Evolutionary conservation across 306 rosid species (phyloP), one percentile per base, ranked within the genome.

Genomic region (Begonia loranthoides): DNA sequence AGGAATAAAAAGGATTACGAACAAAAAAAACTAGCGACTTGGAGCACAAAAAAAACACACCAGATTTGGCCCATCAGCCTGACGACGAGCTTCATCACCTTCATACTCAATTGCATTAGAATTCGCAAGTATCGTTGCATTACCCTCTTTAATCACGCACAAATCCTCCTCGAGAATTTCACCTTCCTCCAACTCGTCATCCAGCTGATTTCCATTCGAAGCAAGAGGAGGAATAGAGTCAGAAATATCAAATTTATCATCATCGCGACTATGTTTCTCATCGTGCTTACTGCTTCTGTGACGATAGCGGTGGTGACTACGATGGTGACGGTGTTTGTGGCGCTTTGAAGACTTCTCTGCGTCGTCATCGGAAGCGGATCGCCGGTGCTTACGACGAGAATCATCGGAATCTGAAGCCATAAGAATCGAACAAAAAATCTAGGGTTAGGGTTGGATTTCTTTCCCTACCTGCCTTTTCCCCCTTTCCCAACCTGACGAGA

Each of bases 161-260:
- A 53, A 49, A 60, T 70, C 80, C 52, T 84, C 96, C 41, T 84
- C 94, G 19, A 84, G 89, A 75, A 88, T 88, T 73, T 88, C 96
- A 56, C 96, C 96, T 68, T 88, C 96, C 73, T 88, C 96, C 9
- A 88, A 78, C 13, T 88, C 96, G 39, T 84, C 93, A 1, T 67
- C 79, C 1, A 61, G 71, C 13, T 51, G 66, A 56, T 57, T 45
- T 47, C 28, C 59, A 6, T 21, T 22, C 14, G 48, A 10, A 39
- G 36, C 51, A 51, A 56, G 49, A 43, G 60, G 47, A 38, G 59
- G 63, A 12, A 50, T 13, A 28, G 73, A 54, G 56, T 73, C 65
- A 59, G 55, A 57, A 52, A 62, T 52, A 21, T 45, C 78, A 47
- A 59, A 33, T 9, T 66, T 72, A 62, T 62, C 78, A 2, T 13